Evolutionary conservation across 164 flowering plant genomes (phyloP), one percentile per base, ranked within the genome.

Genomic region (Euptelea pleiosperma): DNA sequence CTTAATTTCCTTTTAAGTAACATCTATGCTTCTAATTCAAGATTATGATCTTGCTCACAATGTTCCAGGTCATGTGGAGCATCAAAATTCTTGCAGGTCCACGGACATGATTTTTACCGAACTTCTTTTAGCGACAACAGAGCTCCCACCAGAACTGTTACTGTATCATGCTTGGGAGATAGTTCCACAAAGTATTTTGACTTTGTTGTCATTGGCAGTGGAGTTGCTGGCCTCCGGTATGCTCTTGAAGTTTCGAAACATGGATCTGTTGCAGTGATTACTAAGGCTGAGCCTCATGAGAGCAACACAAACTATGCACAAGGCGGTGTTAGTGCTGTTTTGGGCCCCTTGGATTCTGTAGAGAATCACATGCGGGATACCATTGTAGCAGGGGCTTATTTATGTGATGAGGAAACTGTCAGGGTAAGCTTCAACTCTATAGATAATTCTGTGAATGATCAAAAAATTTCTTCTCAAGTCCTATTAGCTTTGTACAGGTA

Each of bases 271-370:
- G 98, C 98, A 8, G 92, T 93, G 59, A 84, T 93, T 45, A 92
- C 98, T 18, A 92, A 92, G 73, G 96, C 94, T 7, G 97, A 90
- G 71, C 87, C 96, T 62, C 94, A 93, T 54, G 97, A 90, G 70
- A 80, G 98, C 77, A 90, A 86, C 80, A 93, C 98, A 67, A 93
- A 93, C 70, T 93, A 93, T 75, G 98, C 98, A 44, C 98, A 90
- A 70, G 98, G 97, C 61, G 98, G 98, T 44, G 94, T 90, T 51
- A 93, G 98, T 76, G 98, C 97, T 62, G 98, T 93, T 36, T 63
- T 93, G 60, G 78, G 90, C 70, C 96, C 97, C 46, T 64, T 71
- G 33, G 97, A 89, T 73, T 93, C 98, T 33, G 88, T 93, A 16
- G 98, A 93, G 75, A 86, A 77, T 70, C 98, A 93, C 70, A 73